Evolutionary conservation across 768 basidiomycete genomes (phyloP), one percentile per base, ranked within the genome.

Genomic region (Russula emetica): DNA sequence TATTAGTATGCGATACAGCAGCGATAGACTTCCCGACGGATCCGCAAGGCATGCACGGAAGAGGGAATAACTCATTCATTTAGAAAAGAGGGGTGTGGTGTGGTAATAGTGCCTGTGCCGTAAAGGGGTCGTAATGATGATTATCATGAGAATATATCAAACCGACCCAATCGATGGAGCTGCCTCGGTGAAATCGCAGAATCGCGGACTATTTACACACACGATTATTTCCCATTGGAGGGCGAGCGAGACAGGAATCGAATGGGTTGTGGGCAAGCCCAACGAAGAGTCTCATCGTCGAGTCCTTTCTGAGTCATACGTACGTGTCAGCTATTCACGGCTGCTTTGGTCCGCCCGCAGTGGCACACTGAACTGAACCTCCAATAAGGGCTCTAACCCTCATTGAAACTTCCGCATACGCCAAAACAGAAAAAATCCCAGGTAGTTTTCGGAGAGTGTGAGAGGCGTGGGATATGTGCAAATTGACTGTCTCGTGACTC

Each of bases 401-500:
- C 18, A 2, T 28, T 14, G n/a, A 18, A 18, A 32, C 9, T 20
- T 30, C 5, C 30, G 6, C 30, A 4, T 10, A 30, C 18, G 5
- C 28, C 28, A n/a, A 52, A 1, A 10, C 51, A 10, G 8, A 9
- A 30, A 28, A 28, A 52, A 11, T 11, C 53, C 6, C n/a, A 49
- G 47, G 24, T 24, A 13, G 26, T 52, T 28, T 32, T 26, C 5
- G 24, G 24, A 3, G 52, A 26, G 8, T 14, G 36, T 13, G 24
- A 40, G 9, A 20, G 24, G 9, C 55, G n/a, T 36, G 24, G 14
- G n/a, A 52, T 47, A 30, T 38, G 44, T 52, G 22, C 38, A 24
- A 9, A 13, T 51, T 22, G n/a, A 7, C 22, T 40, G 60, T 61
- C 52, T 61, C 60, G 60, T 54, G 60, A 61, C 52, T 5, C 52